Conservation (phyloP, 176 grass and related monocot species). For the Cymbopogon citratus region DNA sequence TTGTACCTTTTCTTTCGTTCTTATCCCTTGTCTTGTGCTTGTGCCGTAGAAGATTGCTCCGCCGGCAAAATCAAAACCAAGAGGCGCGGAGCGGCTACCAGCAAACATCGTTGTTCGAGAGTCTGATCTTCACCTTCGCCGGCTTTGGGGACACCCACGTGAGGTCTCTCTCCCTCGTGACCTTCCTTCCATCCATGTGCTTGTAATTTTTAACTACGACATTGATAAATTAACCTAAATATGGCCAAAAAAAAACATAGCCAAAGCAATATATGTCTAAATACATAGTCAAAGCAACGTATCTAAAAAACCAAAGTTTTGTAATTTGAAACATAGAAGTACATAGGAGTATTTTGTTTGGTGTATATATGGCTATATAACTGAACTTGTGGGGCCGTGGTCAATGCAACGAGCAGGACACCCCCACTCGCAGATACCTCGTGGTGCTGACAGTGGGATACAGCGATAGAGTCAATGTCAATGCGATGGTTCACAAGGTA, state of each 20-base stretch:
- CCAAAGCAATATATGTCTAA: too few relatives aligned
- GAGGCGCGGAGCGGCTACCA: slow-evolving; percentile 45
- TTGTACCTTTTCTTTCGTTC: too few relatives aligned
- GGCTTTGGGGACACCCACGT: slow-evolving; percentile 52
- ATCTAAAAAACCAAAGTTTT: too few relatives aligned
- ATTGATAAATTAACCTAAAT: too few relatives aligned
- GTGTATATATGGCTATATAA: too few relatives aligned
- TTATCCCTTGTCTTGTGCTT: not conserved
- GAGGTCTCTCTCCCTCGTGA: slow-evolving; percentile 5
- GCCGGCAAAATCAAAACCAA: slow-evolving; percentile 4
- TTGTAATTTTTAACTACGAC: too few relatives aligned
- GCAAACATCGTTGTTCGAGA: slow-evolving; percentile 34
- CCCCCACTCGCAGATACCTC: slow-evolving; percentile 7
- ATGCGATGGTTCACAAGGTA: slow-evolving; percentile 27
- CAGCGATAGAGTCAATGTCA: slow-evolving; percentile 14
- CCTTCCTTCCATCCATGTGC: too few relatives aligned
- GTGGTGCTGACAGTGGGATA: slow-evolving; percentile 13
- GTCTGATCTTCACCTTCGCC: slow-evolving; percentile 48
- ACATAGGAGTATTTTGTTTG: too few relatives aligned
- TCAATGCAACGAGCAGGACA: slow-evolving; percentile 1
- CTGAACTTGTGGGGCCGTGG: too few relatives aligned
- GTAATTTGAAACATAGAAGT: too few relatives aligned
- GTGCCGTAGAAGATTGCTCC: not conserved
- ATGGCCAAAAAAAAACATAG: too few relatives aligned
- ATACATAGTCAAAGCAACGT: too few relatives aligned